A percentile compares a stretch with the other conserved stretches of the same genome.
Conservation (phyloP, 768 basidiomycete species). For the Mycena latifolia region DNA sequence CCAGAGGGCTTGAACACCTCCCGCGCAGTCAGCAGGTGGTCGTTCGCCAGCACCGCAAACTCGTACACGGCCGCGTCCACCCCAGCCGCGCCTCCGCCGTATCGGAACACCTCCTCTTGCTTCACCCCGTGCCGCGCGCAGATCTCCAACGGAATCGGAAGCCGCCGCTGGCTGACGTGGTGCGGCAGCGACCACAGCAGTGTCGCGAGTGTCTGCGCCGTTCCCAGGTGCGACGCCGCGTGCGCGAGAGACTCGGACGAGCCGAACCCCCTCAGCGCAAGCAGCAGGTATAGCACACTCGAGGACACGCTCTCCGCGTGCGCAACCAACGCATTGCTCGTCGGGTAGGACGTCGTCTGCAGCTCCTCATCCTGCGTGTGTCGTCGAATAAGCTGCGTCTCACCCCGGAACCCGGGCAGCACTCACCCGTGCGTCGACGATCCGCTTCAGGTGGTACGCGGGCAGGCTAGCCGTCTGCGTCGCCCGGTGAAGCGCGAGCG, state of each 20-base stretch:
- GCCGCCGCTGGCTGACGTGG: constrained; percentile 76
- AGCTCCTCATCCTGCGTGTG: constrained; percentile 71
- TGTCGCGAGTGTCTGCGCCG: constrained; percentile 77
- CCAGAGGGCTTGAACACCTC: constrained; percentile 70
- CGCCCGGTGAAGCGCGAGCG: constrained; percentile 75
- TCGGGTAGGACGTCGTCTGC: constrained; percentile 72
- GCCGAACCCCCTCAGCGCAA: constrained; percentile 71
- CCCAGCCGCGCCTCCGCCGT: constrained; percentile 65
- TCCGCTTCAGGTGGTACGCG: constrained; percentile 83
- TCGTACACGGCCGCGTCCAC: constrained; percentile 87
- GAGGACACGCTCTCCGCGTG: constrained; percentile 88
- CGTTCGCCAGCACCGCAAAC: constrained; percentile 85
- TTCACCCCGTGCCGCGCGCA: constrained; percentile 82
- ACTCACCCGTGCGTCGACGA: constrained; percentile 87
- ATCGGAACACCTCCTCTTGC: constrained; percentile 84
- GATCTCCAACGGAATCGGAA: constrained; percentile 86
- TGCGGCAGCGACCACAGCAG: constrained; percentile 83
- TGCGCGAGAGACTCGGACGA: constrained; percentile 73
- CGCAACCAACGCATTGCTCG: constrained; percentile 73
- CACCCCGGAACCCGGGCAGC: constrained; percentile 12
- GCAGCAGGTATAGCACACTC: constrained; percentile 80
- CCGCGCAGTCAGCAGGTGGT: constrained; percentile 82
- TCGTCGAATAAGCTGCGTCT: constrained; percentile 5
- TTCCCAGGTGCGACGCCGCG: constrained; percentile 86
- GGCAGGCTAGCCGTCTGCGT: constrained; percentile 64